Evolutionary conservation across 2,329 filamentous ascomycete species (phyloP).

Genomic region (Pseudomassariella vexata): DNA sequence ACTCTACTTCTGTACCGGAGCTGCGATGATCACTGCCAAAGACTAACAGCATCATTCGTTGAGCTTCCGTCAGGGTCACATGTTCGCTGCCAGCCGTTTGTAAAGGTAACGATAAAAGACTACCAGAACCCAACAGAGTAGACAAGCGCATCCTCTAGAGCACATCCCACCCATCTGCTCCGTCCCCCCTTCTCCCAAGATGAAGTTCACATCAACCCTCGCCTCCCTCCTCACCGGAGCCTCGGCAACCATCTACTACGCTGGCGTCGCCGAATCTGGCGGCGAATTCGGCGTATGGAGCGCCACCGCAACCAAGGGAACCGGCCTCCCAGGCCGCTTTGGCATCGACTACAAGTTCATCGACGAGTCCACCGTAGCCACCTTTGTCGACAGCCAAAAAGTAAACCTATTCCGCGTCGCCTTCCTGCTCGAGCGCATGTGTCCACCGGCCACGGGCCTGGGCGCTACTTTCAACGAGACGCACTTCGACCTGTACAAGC

Average conservation of each 20-base stretch:
- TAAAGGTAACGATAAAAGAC: too few relatives aligned
- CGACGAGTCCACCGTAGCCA: conserved; percentile 34
- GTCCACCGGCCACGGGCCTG: conserved; percentile 36
- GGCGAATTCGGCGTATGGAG: conserved; percentile 42
- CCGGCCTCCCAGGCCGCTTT: conserved; percentile 42
- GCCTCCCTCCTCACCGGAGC: conserved; percentile 14
- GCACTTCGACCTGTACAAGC: conserved; percentile 37
- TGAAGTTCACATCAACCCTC: conserved; percentile 14
- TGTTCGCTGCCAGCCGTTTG: neutral
- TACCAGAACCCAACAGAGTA: too few relatives aligned
- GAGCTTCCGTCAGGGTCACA: too few relatives aligned
- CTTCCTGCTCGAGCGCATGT: conserved; percentile 46
- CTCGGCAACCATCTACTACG: conserved; percentile 39
- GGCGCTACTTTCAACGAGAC: conserved; percentile 45
- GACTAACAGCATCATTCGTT: too few relatives aligned
- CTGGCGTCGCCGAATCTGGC: conserved; percentile 39
- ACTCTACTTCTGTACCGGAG: too few relatives aligned
- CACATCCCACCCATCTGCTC: too few relatives aligned
- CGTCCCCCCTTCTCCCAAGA: too few relatives aligned
- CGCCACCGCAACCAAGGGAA: conserved; percentile 25
- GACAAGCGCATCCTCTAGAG: too few relatives aligned
- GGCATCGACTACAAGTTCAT: conserved; percentile 46
- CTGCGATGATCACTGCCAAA: too few relatives aligned
- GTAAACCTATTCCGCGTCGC: conserved; percentile 43
- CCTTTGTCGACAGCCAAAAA: conserved; percentile 39